Evolutionary conservation across 768 basidiomycete species (phyloP).

Genomic region (Gloeopeniophorella convolvens): DNA sequence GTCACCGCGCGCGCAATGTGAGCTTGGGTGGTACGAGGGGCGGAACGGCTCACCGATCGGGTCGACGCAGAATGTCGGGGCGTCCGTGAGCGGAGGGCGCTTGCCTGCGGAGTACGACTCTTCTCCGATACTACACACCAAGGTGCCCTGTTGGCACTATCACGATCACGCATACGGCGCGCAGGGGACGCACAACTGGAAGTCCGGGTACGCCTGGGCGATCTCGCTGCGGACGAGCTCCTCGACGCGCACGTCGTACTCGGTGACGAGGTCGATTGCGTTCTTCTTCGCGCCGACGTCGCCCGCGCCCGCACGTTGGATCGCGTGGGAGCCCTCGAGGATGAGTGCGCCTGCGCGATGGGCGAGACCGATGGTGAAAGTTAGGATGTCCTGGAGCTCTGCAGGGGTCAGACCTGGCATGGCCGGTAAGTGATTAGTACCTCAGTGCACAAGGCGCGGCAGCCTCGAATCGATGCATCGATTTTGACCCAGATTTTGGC

Average conservation of each 20-base stretch:
- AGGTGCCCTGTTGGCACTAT: no score
- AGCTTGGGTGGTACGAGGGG: not conserved
- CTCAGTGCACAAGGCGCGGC: no score
- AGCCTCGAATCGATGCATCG: no score
- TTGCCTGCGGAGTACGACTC: conserved; percentile 83
- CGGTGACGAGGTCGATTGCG: conserved; percentile 89
- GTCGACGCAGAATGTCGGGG: conserved; percentile 94
- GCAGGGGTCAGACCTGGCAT: conserved; percentile 27
- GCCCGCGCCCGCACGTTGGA: conserved; percentile 45
- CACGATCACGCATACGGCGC: no score
- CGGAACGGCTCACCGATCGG: conserved; percentile 94
- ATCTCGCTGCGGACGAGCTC: conserved; percentile 72
- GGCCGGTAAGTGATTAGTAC: no score
- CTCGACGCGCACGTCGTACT: conserved; percentile 90
- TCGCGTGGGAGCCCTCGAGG: conserved; percentile 68
- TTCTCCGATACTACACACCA: conserved; percentile 72
- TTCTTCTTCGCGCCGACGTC: conserved; percentile 84
- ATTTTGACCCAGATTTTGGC: no score
- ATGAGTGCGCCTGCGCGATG: conserved; percentile 71
- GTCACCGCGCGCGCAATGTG: not conserved
- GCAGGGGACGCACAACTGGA: conserved; percentile 83
- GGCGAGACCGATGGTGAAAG: conserved; percentile 67
- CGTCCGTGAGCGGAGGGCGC: conserved; percentile 66
- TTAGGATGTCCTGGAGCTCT: conserved; percentile 56
- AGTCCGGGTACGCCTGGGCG: conserved; percentile 57